A percentile compares a stretch with the other conserved stretches of the same genome.
Evolutionary conservation across 208 protist genomes (phyloP).

Genomic region (Crithidia acanthocephali): DNA sequence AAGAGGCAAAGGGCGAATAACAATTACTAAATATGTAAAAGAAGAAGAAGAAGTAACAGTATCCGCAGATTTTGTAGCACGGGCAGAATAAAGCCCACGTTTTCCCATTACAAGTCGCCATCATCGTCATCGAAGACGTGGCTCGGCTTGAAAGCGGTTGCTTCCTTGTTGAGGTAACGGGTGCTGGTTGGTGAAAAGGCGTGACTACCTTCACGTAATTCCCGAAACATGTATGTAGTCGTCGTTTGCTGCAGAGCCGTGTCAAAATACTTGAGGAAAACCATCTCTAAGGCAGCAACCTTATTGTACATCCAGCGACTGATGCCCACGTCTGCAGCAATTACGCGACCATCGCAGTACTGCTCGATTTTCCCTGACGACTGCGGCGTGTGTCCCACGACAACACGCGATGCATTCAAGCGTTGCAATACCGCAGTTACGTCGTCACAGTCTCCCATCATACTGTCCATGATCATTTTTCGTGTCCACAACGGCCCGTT

Average conservation of each 20-base stretch:
- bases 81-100: too few relatives aligned
- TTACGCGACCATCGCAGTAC: slow-evolving; percentile 62
- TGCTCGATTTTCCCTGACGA: slow-evolving; percentile 52
- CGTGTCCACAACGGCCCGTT: slow-evolving; percentile 78
- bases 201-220: slow-evolving; percentile 26
- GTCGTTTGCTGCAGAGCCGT: slow-evolving; percentile 6
- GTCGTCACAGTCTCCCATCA: slow-evolving; percentile 48
- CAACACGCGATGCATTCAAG: slow-evolving; percentile 52
- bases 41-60: not conserved
- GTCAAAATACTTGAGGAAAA: slow-evolving; percentile 36
- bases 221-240: slow-evolving; percentile 32
- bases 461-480: slow-evolving; percentile 65
- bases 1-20: too few relatives aligned
- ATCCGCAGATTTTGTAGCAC: too few relatives aligned
- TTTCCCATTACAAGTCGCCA: slow-evolving; percentile 25
- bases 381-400: slow-evolving; percentile 83
- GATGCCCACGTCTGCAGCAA: slow-evolving; percentile 78
- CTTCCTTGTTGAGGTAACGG: not conserved
- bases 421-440: slow-evolving; percentile 37
- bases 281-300: slow-evolving; percentile 63
- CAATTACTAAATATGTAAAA: not conserved
- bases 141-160: not conserved
- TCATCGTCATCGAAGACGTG: slow-evolving; percentile 22
- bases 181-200: not conserved
- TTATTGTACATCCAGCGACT: slow-evolving; percentile 80